Conservation (phyloP, 2,329 filamentous ascomycete genomes). For the Trichoderma pleuroti region DNA sequence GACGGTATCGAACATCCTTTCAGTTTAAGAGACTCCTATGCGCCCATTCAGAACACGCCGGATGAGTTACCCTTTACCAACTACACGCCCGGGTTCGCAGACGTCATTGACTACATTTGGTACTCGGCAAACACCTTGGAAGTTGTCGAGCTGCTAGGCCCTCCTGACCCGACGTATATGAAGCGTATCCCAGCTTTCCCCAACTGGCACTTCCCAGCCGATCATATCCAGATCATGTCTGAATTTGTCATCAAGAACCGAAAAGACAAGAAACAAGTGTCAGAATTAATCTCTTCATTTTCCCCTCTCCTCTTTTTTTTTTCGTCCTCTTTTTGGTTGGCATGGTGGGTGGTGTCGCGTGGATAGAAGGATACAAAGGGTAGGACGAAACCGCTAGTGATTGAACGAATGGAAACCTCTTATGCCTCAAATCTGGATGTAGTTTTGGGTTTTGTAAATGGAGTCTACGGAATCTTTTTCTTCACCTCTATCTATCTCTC, state of each 20-base stretch:
- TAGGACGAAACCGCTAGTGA: slow-evolving; percentile 17
- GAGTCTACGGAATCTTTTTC: slow-evolving; percentile 34
- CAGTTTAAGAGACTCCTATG: slow-evolving; percentile 86
- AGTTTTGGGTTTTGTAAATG: slow-evolving; percentile 40
- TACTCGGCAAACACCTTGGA: slow-evolving; percentile 89
- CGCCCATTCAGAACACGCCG: slow-evolving; percentile 73
- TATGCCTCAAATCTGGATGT: slow-evolving; percentile 36
- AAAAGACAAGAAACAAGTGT: slow-evolving; percentile 71
- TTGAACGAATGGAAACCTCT: slow-evolving; percentile 19
- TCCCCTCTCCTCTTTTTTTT: background rate
- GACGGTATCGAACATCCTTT: slow-evolving; percentile 94
- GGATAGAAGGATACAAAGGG: slow-evolving; percentile 25
- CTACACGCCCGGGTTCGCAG: slow-evolving; percentile 89
- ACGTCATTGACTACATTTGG: slow-evolving; percentile 96
- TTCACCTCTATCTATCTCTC: background rate
- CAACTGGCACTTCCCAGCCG: slow-evolving; percentile 90
- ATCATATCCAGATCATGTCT: slow-evolving; percentile 85
- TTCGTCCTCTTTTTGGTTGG: slow-evolving; percentile 28
- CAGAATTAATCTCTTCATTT: slow-evolving; percentile 45
- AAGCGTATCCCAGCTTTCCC: slow-evolving; percentile 87
- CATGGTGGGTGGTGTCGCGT: slow-evolving; percentile 29
- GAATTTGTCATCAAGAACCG: slow-evolving; percentile 86
- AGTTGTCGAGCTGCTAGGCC: slow-evolving; percentile 77
- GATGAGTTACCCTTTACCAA: slow-evolving; percentile 92
- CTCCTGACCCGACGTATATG: slow-evolving; percentile 81